phyloP scores from a whole-genome alignment of 805 yeast genomes.

The Kazachstania kunashirensis region DNA sequence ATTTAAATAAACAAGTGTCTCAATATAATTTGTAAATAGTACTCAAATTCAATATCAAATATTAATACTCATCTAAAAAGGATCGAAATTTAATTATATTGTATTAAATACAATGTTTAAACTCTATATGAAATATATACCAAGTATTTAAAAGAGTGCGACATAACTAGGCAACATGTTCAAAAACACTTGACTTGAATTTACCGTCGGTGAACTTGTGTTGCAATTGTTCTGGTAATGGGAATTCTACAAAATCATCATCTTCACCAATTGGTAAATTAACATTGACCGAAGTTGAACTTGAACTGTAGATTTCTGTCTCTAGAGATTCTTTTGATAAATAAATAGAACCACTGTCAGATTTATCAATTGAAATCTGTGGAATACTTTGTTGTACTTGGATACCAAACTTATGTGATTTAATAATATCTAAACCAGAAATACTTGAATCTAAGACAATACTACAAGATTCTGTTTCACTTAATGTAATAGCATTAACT shows the following conservation, averaged over 20 bases:
- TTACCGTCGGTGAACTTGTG: constrained; percentile 58
- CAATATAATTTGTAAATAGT: constrained; percentile 2
- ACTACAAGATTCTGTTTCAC: constrained; percentile 62
- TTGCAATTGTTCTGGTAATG: constrained; percentile 87
- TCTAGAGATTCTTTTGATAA: constrained; percentile 61
- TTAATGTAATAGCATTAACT: constrained; percentile 76
- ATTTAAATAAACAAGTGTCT: constrained; percentile 6
- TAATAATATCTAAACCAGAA: constrained; percentile 81
- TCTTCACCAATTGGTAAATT: constrained; percentile 66
- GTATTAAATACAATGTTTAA: no score
- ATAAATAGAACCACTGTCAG: constrained; percentile 77
- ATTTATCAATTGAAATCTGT: constrained; percentile 76
- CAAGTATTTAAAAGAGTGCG: neutral
- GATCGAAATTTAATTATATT: no score
- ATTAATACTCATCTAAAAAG: neutral
- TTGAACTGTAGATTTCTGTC: constrained; percentile 73
- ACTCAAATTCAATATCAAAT: neutral
- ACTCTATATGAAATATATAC: constrained; percentile 1
- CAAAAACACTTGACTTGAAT: constrained; percentile 62
- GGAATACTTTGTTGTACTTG: constrained; percentile 82
- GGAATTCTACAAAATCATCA: constrained; percentile 67
- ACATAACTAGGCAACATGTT: constrained; percentile 76
- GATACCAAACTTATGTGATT: constrained; percentile 68
- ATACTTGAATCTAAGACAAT: constrained; percentile 76
- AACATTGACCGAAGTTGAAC: constrained; percentile 76